Base-by-base conservation (phyloP, 805 yeast species). In the Spencermartinsiella europaea region DNA sequence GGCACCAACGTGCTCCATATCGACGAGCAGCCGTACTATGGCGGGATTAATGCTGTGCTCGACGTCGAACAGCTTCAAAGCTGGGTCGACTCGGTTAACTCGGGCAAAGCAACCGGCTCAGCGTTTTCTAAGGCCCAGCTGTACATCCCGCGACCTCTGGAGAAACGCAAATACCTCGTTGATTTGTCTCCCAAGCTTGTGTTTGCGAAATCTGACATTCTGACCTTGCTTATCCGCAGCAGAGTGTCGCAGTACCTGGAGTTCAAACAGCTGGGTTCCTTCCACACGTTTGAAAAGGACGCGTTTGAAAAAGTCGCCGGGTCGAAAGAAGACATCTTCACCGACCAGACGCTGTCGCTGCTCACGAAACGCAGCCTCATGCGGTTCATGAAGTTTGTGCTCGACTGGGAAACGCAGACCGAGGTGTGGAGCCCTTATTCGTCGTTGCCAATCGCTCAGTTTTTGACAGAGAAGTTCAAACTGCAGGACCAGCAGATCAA, bases 1-100 rank as follows among this genome's bases (percentile, higher is more conserved):
- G 99, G 99, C n/a, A 80, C 93, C n/a, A 80, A 76, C 53, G 97
- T 93, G 5, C 70, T 93, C 38, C 99, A 93, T 61, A 79, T 93
- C 25, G 99, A 93, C 64, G 72, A 80, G 37, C 84, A 89, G 60
- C 74, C 79, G 22, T 83, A 86, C 62, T 93, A 93, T 59, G 99
- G 99, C 17, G 98, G 90, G 63, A 75, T 83, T 31, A 75, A 83
- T 42, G 89, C 97, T 4, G 85, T 96, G 2, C 68, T 93, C 43
- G 85, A 95, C 17, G 77, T 89, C 40, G 95, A 88, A 54, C 96
- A 93, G 65, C 66, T 89, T 51, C 82, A 81, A 60, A 73, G 77
- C 38, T 91, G 97, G 97, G 87, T 85, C 41, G 72, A 74, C 52
- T 75, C 76, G 42, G 89, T 87, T 12, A 86, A 87, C 52, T 40